Evolutionary conservation across 164 flowering plant genomes (phyloP).

Genomic region (Vitis vinifera): ASM3070453v1 NC_081810.1:6377501-6378000

Average conservation of each 20-base stretch:
- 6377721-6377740: not conserved
- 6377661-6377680: constrained; percentile 54
- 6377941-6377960: constrained; percentile 89
- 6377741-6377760: not conserved
- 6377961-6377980: constrained; percentile 65
- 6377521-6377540: constrained; percentile 95
- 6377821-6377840: not conserved
- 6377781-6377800: no score
- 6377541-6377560: constrained; percentile 93
- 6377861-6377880: constrained; percentile 97
- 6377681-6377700: no score
- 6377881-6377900: constrained; percentile 84
- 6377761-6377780: no score
- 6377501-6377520: constrained; percentile 98
- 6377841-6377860: constrained; percentile 67
- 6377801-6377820: not conserved
- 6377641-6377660: constrained; percentile 95
- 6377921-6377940: constrained; percentile 93
- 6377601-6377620: constrained; percentile 92
- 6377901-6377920: constrained; percentile 83
- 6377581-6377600: constrained; percentile 92
- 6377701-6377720: no score
- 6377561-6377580: constrained; percentile 88
- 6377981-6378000: no score
- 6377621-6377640: constrained; percentile 77